Base-by-base conservation (phyloP, 2,329 filamentous ascomycete species). In the Fusarium staphyleae region DNA sequence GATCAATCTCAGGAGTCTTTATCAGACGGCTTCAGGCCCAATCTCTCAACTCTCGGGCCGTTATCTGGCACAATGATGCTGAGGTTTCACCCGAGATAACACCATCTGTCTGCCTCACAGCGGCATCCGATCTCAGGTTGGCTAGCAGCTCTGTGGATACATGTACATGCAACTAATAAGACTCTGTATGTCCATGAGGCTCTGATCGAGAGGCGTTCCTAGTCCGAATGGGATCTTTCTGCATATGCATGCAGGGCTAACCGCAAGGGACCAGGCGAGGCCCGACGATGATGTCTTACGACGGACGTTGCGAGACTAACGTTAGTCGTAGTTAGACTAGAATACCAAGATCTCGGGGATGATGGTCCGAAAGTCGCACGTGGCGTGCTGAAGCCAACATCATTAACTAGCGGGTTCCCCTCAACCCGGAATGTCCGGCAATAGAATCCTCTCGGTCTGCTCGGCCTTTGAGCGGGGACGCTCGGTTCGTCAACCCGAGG, bases 401-500 rank as follows among this genome's bases (percentile, higher is more conserved):
- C 22, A 24, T 24, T 24, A 24, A 8, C 22, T n/a, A n/a, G n/a
- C n/a, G n/a, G 22, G 22, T 24, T 24, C 22, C 22, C 7, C 22
- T 24, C 3, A 24, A 2, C 7, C 5, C 22, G 22, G 22, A 24
- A 24, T 24, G 7, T 8, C 22, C 22, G 22, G 22, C 5, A 24
- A 24, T 8, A 24, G 13, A 12, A 43, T 33, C 41, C n/a, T 24
- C n/a, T 43, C 40, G 40, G 40, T 24, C 3, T 45, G 42, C 11
- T 46, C 43, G 43, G 42, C 35, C 22, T 24, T 9, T 24, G 22
- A 24, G 22, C 9, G 55, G 32, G 18, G n/a, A 13, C n/a, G 3
- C 1, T 54, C 54, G 54, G 54, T 24, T 11, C 19, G 9, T 26
- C 32, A 53, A 9, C 10, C 47, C 45, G 48, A 59, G 32, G 24